Conservation (phyloP, 352 stramenopile genomes). For the Phytophthora syringae region DNA sequence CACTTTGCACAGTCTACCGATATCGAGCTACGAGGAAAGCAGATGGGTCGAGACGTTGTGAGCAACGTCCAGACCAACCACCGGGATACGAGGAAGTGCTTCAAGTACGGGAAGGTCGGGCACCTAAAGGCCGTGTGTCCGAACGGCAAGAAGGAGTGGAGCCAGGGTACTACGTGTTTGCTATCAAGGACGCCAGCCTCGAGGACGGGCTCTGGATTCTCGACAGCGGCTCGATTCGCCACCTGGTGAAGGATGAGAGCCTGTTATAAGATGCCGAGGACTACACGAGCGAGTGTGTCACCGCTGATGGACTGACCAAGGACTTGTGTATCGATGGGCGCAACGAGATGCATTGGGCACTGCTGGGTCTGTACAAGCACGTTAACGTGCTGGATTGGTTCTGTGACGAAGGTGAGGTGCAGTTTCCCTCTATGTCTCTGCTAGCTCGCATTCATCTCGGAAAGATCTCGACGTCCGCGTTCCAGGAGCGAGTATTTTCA, state of each 20-base stretch:
- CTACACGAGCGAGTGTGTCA: conserved; percentile 11
- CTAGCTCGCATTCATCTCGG: not conserved
- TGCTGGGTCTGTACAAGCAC: too few species aligned
- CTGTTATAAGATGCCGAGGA: conserved; percentile 10
- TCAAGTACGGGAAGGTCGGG: conserved; percentile 1
- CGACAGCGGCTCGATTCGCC: conserved; percentile 6
- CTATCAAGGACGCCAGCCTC: not conserved
- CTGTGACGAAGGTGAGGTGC: conserved; percentile 1
- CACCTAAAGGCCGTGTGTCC: conserved; percentile 10
- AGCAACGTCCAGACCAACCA: not conserved
- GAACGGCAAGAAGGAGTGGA: not conserved
- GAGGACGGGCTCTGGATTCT: conserved; percentile 13
- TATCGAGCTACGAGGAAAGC: conserved; percentile 4
- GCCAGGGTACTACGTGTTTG: conserved; percentile 3
- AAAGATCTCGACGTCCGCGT: conserved; percentile 3
- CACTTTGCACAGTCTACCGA: conserved; percentile 25
- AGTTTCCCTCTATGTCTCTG: conserved; percentile 1
- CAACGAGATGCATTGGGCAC: too few species aligned
- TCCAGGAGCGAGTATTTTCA: conserved; percentile 15
- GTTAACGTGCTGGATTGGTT: conserved; percentile 20
- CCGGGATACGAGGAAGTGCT: conserved; percentile 11
- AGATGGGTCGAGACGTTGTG: not conserved
- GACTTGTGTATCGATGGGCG: too few species aligned
- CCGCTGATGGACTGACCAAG: conserved; percentile 13
- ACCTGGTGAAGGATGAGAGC: conserved; percentile 18